Base-by-base conservation (phyloP, 2,329 filamentous ascomycete genomes). In the Didymella segeticola region DNA sequence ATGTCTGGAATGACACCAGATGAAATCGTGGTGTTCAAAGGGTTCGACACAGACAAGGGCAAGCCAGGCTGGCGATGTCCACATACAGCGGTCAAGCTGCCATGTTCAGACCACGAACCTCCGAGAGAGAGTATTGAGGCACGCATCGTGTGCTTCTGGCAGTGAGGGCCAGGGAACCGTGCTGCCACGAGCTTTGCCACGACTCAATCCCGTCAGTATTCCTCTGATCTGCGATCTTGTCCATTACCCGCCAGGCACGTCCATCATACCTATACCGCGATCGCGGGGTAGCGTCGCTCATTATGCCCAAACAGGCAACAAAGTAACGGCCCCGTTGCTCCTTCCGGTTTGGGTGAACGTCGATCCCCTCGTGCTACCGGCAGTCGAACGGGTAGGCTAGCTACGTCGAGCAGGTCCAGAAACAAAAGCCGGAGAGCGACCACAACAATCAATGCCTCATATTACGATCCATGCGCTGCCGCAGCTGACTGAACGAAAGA, bases 111-210 rank as follows among this genome's bases (percentile, higher is more conserved):
- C 7, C 54, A 54, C 1, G 23, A 63, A 27, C 37, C 47, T 10
- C 30, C 57, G 27, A 66, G 68, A 38, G 61, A 69, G 45, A 69
- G 67, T 45, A 66, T 71, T 45, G 68, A 71, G 47, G 58, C 51
- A 19, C 56, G 62, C 42, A 50, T 63, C 33, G 57, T 66, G 9
- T 57, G 57, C 29, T 63, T 66, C 50, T 64, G 63, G 62, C 36
- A 56, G 20, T 52, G 17, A 37, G 12, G 12, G 26, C 12, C 22
- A 5, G 39, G 14, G 15, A 4, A 15, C 34, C 34, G 31, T 50
- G 22, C 27, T 20, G 11, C 34, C 12, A 23, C 20, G 25, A 26
- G 26, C 48, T 17, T 29, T 15, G 39, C 26, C 27, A 23, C 26
- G 22, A 39, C 31, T 33, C 25, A 20, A 48, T 53, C 22, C 51